Conservation (phyloP, 257 asterid species). For the Schizonepeta tenuifolia region DNA sequence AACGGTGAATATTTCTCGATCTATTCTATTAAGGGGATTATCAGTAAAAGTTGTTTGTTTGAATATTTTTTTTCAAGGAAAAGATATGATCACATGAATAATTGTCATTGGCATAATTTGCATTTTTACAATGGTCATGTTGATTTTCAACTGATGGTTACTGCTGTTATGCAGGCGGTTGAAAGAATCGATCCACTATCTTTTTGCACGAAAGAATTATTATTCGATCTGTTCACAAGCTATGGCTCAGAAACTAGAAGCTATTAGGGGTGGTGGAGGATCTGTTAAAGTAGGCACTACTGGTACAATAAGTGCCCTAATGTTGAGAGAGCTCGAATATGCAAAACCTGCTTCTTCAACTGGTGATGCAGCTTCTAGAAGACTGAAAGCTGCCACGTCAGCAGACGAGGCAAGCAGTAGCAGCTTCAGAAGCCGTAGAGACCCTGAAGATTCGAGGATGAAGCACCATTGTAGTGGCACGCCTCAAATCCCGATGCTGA, state of each 20-base stretch:
- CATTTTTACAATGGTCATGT: not conserved
- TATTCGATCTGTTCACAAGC: not conserved
- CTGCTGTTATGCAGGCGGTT: constrained; percentile 34
- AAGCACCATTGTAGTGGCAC: constrained; percentile 46
- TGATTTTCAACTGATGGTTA: not conserved
- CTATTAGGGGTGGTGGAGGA: constrained; percentile 77
- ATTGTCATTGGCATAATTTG: not conserved
- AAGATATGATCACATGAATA: not conserved
- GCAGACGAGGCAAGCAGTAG: constrained; percentile 59
- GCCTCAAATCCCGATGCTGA: constrained; percentile 67
- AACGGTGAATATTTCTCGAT: not conserved
- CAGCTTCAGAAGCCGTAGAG: constrained; percentile 31
- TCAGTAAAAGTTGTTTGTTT: not conserved
- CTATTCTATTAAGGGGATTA: not conserved
- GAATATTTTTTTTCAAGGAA: too few species aligned
- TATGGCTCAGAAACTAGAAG: constrained; percentile 73
- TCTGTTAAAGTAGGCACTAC: constrained; percentile 79
- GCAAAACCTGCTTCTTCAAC: constrained; percentile 33
- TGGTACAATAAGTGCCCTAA: constrained; percentile 75
- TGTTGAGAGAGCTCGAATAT: constrained; percentile 70
- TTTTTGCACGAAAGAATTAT: not conserved
- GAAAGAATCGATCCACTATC: constrained; percentile 5
- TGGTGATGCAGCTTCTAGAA: constrained; percentile 37
- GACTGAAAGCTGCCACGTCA: constrained; percentile 39
- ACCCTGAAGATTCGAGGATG: constrained; percentile 44